Conservation (phyloP, 2,329 filamentous ascomycete species). For the Tolypocladium endophyticum region DNA sequence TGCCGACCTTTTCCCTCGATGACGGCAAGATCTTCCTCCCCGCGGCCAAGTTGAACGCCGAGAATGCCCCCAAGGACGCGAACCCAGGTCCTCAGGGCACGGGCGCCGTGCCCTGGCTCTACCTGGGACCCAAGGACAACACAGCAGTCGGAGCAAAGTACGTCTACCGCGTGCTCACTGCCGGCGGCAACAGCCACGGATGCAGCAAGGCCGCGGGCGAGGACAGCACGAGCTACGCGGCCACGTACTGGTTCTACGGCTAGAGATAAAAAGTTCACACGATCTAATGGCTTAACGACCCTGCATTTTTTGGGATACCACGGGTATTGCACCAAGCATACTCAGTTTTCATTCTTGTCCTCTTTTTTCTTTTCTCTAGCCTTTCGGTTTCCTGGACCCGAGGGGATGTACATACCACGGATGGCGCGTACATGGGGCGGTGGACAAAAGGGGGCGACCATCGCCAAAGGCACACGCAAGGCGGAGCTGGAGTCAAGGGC, state of each 20-base stretch:
- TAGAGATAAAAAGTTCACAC: conserved; percentile 7
- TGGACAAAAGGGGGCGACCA: background rate
- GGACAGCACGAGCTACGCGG: conserved; percentile 43
- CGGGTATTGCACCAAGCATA: background rate
- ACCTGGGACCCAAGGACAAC: conserved; percentile 30
- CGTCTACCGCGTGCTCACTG: conserved; percentile 46
- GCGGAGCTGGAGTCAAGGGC: background rate
- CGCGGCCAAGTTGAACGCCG: conserved; percentile 35
- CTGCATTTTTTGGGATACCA: background rate
- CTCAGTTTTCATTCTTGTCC: background rate
- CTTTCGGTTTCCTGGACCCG: background rate
- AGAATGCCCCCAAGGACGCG: conserved; percentile 40
- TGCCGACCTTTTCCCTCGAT: conserved; percentile 50
- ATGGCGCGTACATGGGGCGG: background rate
- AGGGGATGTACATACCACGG: background rate
- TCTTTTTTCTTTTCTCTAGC: background rate
- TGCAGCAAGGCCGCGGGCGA: conserved; percentile 28
- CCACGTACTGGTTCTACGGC: conserved; percentile 49
- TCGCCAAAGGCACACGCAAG: background rate
- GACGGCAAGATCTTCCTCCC: conserved; percentile 26
- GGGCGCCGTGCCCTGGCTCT: conserved; percentile 46
- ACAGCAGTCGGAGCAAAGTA: conserved; percentile 22
- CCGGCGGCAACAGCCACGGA: conserved; percentile 34
- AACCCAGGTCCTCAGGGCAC: conserved; percentile 34
- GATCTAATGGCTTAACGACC: background rate